These are phyloP conservation scores for Petunia hybrid DNA, from an alignment of 305 asterid species.

Conservation along the genomic window DNA sequence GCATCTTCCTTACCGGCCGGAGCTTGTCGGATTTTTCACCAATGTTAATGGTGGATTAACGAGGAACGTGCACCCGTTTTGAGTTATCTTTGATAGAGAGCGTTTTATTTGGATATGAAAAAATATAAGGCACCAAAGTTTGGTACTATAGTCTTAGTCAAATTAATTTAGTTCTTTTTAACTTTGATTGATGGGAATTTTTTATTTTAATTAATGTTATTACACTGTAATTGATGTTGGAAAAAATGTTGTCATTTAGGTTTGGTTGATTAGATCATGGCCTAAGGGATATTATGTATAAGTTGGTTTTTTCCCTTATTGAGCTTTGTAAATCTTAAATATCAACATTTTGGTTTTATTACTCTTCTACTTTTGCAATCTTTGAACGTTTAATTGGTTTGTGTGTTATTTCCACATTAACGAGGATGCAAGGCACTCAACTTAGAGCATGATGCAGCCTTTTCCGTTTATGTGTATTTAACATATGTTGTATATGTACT, in stretches of 20 bases:
- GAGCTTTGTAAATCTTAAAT: conserved; percentile 28
- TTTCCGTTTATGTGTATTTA: no score
- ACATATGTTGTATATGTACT: no score
- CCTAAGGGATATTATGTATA: conserved; percentile 21
- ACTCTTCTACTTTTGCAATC: neutral
- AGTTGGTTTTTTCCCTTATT: neutral
- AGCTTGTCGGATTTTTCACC: conserved; percentile 74
- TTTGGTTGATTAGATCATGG: conserved; percentile 2
- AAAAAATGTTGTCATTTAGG: neutral
- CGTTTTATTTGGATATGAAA: no score
- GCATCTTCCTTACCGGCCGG: conserved; percentile 84
- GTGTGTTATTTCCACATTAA: neutral
- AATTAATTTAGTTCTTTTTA: neutral
- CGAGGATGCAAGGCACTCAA: no score
- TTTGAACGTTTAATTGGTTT: neutral
- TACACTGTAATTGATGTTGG: neutral
- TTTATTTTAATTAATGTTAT: neutral
- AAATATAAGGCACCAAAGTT: neutral
- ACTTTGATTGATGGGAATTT: neutral
- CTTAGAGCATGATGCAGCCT: no score
- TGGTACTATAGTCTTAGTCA: neutral
- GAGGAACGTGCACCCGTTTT: conserved; percentile 82
- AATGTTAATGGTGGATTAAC: conserved; percentile 76
- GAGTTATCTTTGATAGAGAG: neutral
- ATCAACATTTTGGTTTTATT: neutral